phyloP scores from a whole-genome alignment of 148 eudicot genomes.

The Rhododendron simsii region DNA sequence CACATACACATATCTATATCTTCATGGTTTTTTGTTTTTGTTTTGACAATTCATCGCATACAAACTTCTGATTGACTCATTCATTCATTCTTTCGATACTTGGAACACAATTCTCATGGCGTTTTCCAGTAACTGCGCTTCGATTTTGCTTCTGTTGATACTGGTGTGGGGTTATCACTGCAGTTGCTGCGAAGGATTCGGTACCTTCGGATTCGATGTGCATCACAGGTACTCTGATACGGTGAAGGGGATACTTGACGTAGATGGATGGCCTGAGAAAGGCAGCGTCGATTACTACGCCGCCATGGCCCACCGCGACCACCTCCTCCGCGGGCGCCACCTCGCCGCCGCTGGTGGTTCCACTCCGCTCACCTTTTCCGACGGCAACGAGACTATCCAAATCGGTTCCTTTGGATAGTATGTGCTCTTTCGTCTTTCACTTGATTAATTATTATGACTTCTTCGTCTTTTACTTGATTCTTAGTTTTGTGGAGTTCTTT shows the following conservation, averaged over 20 bases:
- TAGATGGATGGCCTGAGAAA: conserved; percentile 52
- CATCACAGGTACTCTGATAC: conserved; percentile 80
- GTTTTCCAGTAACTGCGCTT: neutral
- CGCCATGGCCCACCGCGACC: conserved; percentile 77
- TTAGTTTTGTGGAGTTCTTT: neutral
- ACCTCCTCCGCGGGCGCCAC: conserved; percentile 46
- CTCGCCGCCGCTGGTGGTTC: conserved; percentile 27
- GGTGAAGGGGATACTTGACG: conserved; percentile 51
- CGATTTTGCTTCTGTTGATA: conserved; percentile 8
- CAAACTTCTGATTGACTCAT: neutral
- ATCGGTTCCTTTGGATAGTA: conserved; percentile 62
- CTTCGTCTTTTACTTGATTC: neutral
- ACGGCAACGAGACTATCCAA: conserved; percentile 51
- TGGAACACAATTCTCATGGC: neutral
- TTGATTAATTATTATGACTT: neutral
- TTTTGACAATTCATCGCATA: neutral
- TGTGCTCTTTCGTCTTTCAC: conserved; percentile 11
- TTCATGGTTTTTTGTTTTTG: neutral
- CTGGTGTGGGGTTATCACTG: conserved; percentile 10
- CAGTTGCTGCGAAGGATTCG: conserved; percentile 33
- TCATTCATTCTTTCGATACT: neutral
- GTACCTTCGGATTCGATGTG: conserved; percentile 54
- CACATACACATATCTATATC: neutral
- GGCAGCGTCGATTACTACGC: conserved; percentile 52
- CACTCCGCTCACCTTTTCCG: conserved; percentile 39